Evolutionary conservation across 1,284 basidiomycete genomes (phyloP).

Genomic region (Neotropicomus parvogracilis): DNA sequence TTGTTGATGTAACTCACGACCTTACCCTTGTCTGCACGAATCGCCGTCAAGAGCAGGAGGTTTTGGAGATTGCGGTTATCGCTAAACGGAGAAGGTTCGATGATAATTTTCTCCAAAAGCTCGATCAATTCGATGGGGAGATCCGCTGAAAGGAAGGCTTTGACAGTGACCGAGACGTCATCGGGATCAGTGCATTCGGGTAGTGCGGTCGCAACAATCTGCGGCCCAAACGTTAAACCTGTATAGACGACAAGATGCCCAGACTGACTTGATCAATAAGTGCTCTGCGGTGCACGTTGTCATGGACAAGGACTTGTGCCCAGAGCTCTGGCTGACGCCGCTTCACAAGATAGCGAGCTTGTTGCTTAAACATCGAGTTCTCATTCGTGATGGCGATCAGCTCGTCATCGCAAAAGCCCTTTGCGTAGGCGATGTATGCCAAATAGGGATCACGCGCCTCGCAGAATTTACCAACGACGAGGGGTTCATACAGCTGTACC

Average conservation of each 20-base stretch:
- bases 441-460: constrained; percentile 98
- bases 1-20: constrained; percentile 99
- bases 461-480: constrained; percentile 98
- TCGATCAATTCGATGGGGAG: constrained; percentile 97
- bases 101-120: constrained; percentile 96
- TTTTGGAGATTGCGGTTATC: constrained; percentile 97
- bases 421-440: constrained; percentile 99
- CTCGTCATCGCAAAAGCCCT: constrained; percentile 99
- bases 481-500: constrained; percentile 85
- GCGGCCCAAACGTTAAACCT: constrained; percentile 3
- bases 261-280: constrained; percentile 86
- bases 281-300: constrained; percentile 90
- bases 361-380: constrained; percentile 99
- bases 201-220: constrained; percentile 91
- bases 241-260: neutral
- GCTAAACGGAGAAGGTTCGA: constrained; percentile 96
- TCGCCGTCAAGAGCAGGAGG: constrained; percentile 91
- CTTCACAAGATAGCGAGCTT: constrained; percentile 97
- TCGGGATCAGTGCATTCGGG: constrained; percentile 98
- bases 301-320: constrained; percentile 89
- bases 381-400: constrained; percentile 97
- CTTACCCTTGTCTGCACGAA: constrained; percentile 98
- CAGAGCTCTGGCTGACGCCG: constrained; percentile 94
- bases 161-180: constrained; percentile 98
- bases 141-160: constrained; percentile 97